A percentile compares a stretch with the other conserved stretches of the same genome.
Conservation (phyloP, 805 yeast species). For the Maudiozyma bulderi region DNA sequence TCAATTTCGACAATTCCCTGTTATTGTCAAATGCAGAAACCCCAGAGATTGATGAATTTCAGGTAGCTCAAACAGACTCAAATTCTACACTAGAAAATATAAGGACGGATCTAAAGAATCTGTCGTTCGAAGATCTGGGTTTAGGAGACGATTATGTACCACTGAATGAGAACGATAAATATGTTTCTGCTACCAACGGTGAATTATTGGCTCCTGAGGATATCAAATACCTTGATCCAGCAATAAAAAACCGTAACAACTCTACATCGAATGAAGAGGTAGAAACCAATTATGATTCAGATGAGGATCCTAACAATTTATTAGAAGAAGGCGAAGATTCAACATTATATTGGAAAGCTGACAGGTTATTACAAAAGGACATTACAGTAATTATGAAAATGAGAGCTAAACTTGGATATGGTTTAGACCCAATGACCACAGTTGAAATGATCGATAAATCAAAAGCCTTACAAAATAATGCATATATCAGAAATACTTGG, state of each 20-base stretch:
- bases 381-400: constrained; percentile 61
- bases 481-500: constrained; percentile 75
- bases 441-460: constrained; percentile 47
- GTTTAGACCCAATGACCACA: constrained; percentile 56
- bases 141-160: constrained; percentile 16
- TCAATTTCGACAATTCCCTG: constrained; percentile 62
- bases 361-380: constrained; percentile 54
- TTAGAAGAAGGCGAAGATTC: constrained; percentile 16
- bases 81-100: constrained; percentile 15
- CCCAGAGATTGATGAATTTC: constrained; percentile 21
- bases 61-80: constrained; percentile 15
- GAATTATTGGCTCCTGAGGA: constrained; percentile 8
- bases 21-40: constrained; percentile 39
- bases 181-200: neutral
- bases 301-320: constrained; percentile 8
- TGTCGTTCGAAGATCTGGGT: constrained; percentile 28
- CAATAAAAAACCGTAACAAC: constrained; percentile 4
- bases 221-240: constrained; percentile 14
- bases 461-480: constrained; percentile 39
- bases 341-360: constrained; percentile 27
- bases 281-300: constrained; percentile 9
- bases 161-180: neutral
- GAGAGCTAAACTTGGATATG: constrained; percentile 67
- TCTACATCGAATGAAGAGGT: constrained; percentile 8
- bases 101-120: constrained; percentile 12